phyloP scores from a whole-genome alignment of 2,329 filamentous ascomycete genomes.

The Conoideocrella luteorostrata region DNA sequence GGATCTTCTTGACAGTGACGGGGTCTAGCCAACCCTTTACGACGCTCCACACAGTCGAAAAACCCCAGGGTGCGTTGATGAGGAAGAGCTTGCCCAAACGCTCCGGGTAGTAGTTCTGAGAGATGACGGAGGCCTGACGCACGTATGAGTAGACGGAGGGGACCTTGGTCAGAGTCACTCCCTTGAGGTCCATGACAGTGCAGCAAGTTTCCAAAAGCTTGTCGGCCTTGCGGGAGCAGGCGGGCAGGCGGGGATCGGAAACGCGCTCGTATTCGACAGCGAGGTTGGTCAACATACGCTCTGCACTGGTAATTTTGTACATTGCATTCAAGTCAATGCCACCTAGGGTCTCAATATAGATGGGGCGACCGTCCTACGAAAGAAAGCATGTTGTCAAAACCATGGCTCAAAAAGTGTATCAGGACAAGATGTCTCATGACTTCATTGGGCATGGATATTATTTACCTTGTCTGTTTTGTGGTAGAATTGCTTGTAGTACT shows the following conservation, averaged over 20 bases:
- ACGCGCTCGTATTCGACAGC: constrained; percentile 98
- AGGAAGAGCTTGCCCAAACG: constrained; percentile 92
- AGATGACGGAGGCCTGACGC: constrained; percentile 76
- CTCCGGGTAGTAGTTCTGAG: constrained; percentile 99
- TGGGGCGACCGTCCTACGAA: constrained; percentile 81
- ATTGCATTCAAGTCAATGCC: constrained; percentile 85
- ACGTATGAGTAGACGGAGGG: constrained; percentile 85
- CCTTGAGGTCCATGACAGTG: constrained; percentile 97
- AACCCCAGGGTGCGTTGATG: constrained; percentile 97
- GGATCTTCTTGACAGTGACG: constrained; percentile 93
- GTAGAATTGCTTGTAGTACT: constrained; percentile 98
- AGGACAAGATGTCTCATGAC: too few relatives aligned
- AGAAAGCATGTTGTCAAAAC: too few relatives aligned
- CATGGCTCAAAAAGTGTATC: too few relatives aligned
- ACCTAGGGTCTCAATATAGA: constrained; percentile 95
- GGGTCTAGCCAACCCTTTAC: constrained; percentile 95
- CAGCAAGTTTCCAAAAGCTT: constrained; percentile 94
- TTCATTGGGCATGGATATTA: too few relatives aligned
- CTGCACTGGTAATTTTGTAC: constrained; percentile 85
- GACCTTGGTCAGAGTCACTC: constrained; percentile 76
- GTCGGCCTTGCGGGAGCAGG: constrained; percentile 87
- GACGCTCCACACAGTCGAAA: constrained; percentile 75
- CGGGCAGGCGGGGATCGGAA: constrained; percentile 84
- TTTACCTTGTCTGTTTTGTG: constrained; percentile 85
- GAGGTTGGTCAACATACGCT: constrained; percentile 94